Base-by-base conservation (phyloP, 2,329 filamentous ascomycete genomes). In the Fusarium guadeloupense region DNA sequence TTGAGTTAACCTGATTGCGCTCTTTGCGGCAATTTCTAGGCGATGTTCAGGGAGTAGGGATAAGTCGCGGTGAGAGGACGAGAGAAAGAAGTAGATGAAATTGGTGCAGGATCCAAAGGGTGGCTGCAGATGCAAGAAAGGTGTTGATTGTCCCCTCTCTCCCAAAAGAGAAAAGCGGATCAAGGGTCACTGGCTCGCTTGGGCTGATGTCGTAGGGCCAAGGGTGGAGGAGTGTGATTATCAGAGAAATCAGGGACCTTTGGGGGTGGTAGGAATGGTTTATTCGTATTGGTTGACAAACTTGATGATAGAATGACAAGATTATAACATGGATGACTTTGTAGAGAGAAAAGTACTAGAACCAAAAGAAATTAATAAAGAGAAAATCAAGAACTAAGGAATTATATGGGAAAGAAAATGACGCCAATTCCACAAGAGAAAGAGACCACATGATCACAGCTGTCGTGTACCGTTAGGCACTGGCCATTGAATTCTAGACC, bases 81-180 rank as follows among this genome's bases (percentile, higher is more conserved):
- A 34, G 46, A 49, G 41, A 38, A 47, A 40, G n/a, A n/a, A n/a
- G n/a, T n/a, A n/a, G n/a, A 44, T 50, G 54, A 54, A n/a, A 40
- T 44, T 43, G 63, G 51, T 52, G 49, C 51, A 64, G 52, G 54
- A 48, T 56, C 52, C 51, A 51, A 68, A n/a, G n/a, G 59, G 45
- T 50, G 37, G 58, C 38, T 64, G 52, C 64, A 67, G 57, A 69
- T 67, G 61, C 66, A 67, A 62, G 66, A 54, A 53, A 60, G 51
- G 44, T 50, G 59, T 64, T 52, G 38, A 48, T 60, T 54, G 43
- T 60, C 43, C 64, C 66, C 57, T 57, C 62, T 52, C 42, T 33
- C 43, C 45, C 45, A 51, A 35, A 66, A 58, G 52, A 61, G 38
- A 52, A 58, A 52, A 67, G 59, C 45, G 54, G 47, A 16, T 46